phyloP scores from a whole-genome alignment of 1,284 basidiomycete species.

The Phellopilus nigrolimitatus region DNA sequence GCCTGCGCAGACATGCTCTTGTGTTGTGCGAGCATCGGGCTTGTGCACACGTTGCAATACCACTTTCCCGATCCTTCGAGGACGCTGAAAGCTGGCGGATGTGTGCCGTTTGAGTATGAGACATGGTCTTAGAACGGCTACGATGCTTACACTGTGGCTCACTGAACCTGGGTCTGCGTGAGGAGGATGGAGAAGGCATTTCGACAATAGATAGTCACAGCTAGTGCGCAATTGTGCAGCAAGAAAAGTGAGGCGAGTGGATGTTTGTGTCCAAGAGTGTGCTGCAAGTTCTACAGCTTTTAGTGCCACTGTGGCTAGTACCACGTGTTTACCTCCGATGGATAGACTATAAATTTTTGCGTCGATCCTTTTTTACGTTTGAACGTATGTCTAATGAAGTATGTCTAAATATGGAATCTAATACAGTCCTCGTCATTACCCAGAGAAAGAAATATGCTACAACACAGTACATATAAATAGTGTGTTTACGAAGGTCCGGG shows the following conservation, averaged over 20 bases:
- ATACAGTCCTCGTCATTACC: neutral
- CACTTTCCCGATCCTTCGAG: slow-evolving; percentile 27
- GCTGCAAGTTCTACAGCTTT: too few species aligned
- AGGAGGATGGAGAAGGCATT: neutral
- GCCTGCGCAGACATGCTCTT: slow-evolving; percentile 27
- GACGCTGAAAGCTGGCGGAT: slow-evolving; percentile 30
- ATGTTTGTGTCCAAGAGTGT: too few species aligned
- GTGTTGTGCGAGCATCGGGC: slow-evolving; percentile 17
- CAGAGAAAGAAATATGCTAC: neutral
- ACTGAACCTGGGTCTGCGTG: slow-evolving; percentile 10
- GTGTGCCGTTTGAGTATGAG: too few species aligned
- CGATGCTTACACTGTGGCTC: slow-evolving; percentile 13
- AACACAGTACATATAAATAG: neutral
- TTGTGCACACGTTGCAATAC: slow-evolving; percentile 33
- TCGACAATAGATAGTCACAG: neutral
- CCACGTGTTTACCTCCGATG: too few species aligned
- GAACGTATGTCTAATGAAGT: too few species aligned
- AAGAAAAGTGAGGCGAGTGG: too few species aligned
- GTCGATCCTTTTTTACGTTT: too few species aligned
- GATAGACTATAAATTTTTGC: too few species aligned
- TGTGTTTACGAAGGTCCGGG: slow-evolving; percentile 55
- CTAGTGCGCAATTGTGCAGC: too few species aligned
- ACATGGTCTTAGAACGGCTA: neutral
- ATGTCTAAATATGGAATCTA: too few species aligned
- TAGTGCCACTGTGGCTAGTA: too few species aligned